Base-by-base conservation (phyloP, 805 yeast species). In the Candida awuae region DNA sequence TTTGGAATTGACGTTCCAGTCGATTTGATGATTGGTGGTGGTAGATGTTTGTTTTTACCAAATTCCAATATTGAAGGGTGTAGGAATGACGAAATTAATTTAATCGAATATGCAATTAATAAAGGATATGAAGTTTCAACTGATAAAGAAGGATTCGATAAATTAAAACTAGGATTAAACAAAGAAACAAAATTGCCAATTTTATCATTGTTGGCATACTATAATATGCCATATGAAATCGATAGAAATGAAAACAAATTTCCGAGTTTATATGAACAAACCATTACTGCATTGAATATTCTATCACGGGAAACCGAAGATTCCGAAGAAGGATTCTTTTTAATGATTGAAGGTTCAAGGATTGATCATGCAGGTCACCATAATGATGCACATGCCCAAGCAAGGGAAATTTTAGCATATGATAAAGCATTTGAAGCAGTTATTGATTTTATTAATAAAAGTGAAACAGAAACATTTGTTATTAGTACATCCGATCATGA, bases 301-400 rank as follows among this genome's bases (percentile, higher is more conserved):
- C 67, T 87, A 47, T 63, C 71, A 2, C 65, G 73, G 41, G 88
- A 88, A 17, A 72, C 94, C 1, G 62, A 71, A 46, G 71, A 84
- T 48, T 72, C 84, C 2, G 92, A 85, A 15, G 62, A 81, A 48
- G 97, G 97, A 0, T 87, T 88, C 59, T 87, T 88, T 65, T 59
- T 88, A 42, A 58, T 88, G 59, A 75, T 88, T 38, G 96, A 88
- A 66, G 96, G 96, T 15, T 84, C 95, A 6, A 73, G 96, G 59
- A 87, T 88, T 52, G 97, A 88, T 62, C 96, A 87, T 56, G 95
- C 95, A 6, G 96, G 96, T 32, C 97, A 88, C 62, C 79, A 73
- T 51, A 87, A 88, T 55, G 97, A 88, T 58, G 90, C 97, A 9
- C 90, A 90, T 6, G 95, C 95, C 8, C 95, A 87, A 63, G 95